Evolutionary conservation across 2,329 filamentous ascomycete genomes (phyloP), one percentile per base, ranked within the genome.

Genomic region (Blumeria hordei): DNA sequence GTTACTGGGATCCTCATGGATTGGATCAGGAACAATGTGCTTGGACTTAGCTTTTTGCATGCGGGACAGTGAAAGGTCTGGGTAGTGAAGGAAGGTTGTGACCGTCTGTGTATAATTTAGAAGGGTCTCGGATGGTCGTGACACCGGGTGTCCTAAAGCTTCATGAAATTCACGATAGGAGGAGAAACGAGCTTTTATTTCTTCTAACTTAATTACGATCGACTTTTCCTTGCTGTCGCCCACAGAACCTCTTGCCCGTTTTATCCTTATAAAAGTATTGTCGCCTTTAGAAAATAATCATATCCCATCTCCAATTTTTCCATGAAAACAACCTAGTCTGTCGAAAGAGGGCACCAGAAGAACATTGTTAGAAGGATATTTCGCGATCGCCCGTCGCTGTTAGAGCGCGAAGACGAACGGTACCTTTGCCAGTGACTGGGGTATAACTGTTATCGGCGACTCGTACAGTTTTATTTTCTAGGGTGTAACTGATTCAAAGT

Each of bases 41-140:
- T 28, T 53, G 10, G 51, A 53, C 21, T 53, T 53, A 7, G 51
- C 12, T 53, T 43, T 53, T 41, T 53, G 11, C 35, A 53, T n/a
- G 36, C 34, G 9, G 51, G 21, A 14, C 35, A 53, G 33, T 43
- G 10, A 14, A 53, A 53, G 21, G 39, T 43, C 34, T 10, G 35
- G 36, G 51, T 41, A 35, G 35, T 53, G 35, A 33, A 21, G 16
- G 36, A 53, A 53, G n/a, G 11, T 53, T 53, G 3, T 28, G 10
- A 43, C 51, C 8, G 14, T 41, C 16, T 4, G 18, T 32, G 51
- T 41, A 53, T 12, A 53, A 35, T 43, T 53, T 53, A 43, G 51
- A 43, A 32, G 18, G 18, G 11, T 37, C 33, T 53, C 43, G 41
- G 2, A 53, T 28, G 18, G 16, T 43, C n/a, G 51, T 14, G 2